Evolutionary conservation across 352 stramenopile species (phyloP).

Genomic region (Phytopythium litorale): DNA sequence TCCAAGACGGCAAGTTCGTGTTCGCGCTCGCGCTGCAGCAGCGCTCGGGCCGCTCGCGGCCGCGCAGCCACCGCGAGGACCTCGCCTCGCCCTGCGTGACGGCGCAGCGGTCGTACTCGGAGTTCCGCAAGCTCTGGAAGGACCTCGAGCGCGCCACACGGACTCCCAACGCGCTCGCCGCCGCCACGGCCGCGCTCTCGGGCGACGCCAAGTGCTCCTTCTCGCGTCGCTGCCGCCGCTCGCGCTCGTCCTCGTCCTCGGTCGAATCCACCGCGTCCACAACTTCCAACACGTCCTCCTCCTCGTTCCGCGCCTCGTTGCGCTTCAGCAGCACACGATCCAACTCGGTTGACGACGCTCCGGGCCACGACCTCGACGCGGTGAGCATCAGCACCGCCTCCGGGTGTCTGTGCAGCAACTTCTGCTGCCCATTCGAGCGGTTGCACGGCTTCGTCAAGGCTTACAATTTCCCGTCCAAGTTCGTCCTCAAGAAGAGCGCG

Average conservation of each 20-base stretch:
- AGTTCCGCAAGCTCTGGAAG: slow-evolving; percentile 59
- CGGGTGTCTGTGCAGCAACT: slow-evolving; percentile 38
- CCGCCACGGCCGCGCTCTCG: slow-evolving; percentile 10
- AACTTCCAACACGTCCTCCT: slow-evolving; percentile 10
- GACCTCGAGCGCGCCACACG: slow-evolving; percentile 42
- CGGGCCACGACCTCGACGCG: background rate
- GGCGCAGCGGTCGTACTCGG: slow-evolving; percentile 45
- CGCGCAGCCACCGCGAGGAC: slow-evolving; percentile 9
- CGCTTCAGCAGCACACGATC: background rate
- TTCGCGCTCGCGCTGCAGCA: slow-evolving; percentile 43
- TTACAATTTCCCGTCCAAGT: slow-evolving; percentile 52
- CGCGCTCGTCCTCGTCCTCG: slow-evolving; percentile 9
- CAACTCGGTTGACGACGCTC: background rate
- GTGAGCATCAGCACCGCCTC: background rate
- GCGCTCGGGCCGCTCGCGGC: slow-evolving; percentile 12
- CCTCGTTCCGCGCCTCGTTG: slow-evolving; percentile 6
- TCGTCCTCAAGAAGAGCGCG: slow-evolving; percentile 39
- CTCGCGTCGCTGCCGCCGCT: slow-evolving; percentile 11
- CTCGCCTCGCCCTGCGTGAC: slow-evolving; percentile 13
- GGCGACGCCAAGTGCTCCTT: slow-evolving; percentile 8
- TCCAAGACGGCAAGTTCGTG: slow-evolving; percentile 35
- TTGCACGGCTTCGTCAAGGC: slow-evolving; percentile 42
- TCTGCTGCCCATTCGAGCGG: slow-evolving; percentile 46
- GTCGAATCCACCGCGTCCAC: background rate
- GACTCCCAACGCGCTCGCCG: slow-evolving; percentile 13